phyloP scores from a whole-genome alignment of 2,329 filamentous ascomycete genomes.

The Verticillium klebahnii region DNA sequence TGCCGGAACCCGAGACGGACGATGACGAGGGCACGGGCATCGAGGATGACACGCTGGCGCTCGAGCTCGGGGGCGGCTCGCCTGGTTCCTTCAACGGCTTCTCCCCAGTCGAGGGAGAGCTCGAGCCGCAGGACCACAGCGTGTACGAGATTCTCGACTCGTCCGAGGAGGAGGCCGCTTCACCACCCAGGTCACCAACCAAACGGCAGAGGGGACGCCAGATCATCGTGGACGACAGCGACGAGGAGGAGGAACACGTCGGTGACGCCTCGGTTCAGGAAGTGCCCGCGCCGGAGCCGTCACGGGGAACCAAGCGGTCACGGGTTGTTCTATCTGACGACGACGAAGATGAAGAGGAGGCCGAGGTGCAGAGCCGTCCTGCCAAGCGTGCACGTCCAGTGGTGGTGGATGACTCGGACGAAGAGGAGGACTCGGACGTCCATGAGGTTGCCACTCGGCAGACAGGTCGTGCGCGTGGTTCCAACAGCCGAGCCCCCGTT shows the following conservation, averaged over 20 bases:
- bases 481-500: not conserved
- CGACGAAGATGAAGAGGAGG: not conserved
- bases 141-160: not conserved
- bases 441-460: not conserved
- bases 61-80: not conserved
- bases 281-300: not conserved
- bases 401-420: constrained; percentile 1
- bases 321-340: not conserved
- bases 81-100: constrained; percentile 1
- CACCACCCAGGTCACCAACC: not conserved
- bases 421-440: not conserved
- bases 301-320: not conserved
- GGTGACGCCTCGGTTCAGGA: not conserved
- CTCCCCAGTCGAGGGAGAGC: not conserved
- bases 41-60: not conserved
- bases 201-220: not conserved
- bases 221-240: constrained; percentile 1
- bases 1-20: constrained; percentile 13
- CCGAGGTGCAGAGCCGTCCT: not conserved
- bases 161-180: not conserved
- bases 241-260: not conserved
- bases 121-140: not conserved
- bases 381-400: not conserved
- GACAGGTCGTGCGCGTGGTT: not conserved
- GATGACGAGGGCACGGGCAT: constrained; percentile 8